Evolutionary conservation across 2,329 filamentous ascomycete species (phyloP), one percentile per base, ranked within the genome.

Genomic region (Tolypocladium album): DNA sequence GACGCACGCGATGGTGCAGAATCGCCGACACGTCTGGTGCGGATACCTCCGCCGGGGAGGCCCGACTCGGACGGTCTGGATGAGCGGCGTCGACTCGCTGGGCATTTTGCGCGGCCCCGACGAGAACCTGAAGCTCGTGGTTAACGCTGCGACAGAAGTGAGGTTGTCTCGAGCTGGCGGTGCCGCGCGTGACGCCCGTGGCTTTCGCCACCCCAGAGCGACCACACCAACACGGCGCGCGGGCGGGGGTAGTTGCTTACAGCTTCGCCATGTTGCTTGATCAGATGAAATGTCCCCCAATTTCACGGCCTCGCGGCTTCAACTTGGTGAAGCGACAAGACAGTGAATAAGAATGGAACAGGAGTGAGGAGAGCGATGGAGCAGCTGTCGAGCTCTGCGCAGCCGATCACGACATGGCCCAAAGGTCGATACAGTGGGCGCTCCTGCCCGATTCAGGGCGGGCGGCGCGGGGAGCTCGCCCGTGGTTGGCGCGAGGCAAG

Each of bases 11-110:
- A 89, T 77, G 50, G 84, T 88, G 70, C 85, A 89, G 71, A 88
- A 84, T 61, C 86, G 83, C 57, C 87, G 85, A 55, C 86, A 70
- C 36, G 80, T 81, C 64, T 82, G 78, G 65, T 88, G 84, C 53
- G 77, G 77, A 67, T 86, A 86, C 65, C 85, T 78, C 64, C 74
- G 77, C 66, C 77, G 77, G 61, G 77, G 76, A 63, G 81, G 71
- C 61, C 78, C 78, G 65, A 87, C 77, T 22, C 70, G 79, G 61
- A 89, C 82, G 58, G 82, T 85, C 67, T 85, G 79, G 63, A 90
- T 81, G 66, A 91, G 79, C 61, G 88, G 88, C 57, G 86, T 88
- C 60, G 77, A 78, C 76, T 90, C 87, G 70, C 61, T 66, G 59
- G 71, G 64, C 73, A 75, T 75, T 58, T 72, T 72, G 12, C 39